These are phyloP conservation scores for Talaromyces rugulosus DNA, from an alignment of 2,329 filamentous ascomycete species.

Conservation along the genomic window DNA sequence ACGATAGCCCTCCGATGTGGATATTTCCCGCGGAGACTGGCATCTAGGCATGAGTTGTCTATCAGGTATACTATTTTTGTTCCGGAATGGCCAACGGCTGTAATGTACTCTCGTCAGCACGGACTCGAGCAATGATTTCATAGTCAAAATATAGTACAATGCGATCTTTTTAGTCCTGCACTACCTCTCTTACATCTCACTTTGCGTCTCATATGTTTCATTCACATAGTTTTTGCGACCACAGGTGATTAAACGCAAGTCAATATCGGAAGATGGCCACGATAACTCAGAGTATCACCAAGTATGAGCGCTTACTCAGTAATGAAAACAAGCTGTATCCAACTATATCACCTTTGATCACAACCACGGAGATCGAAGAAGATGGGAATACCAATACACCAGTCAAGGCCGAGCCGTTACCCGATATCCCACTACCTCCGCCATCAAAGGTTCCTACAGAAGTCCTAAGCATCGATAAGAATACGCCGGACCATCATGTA, in stretches of 20 bases:
- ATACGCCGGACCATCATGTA: conserved; percentile 80
- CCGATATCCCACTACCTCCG: conserved; percentile 65
- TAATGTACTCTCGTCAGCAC: background rate
- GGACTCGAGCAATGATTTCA: background rate
- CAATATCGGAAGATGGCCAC: conserved; percentile 6
- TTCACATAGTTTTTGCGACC: background rate
- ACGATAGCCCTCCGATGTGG: background rate
- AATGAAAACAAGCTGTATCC: conserved; percentile 1
- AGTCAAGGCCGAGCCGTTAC: conserved; percentile 3
- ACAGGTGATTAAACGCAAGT: background rate
- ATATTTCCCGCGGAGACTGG: background rate
- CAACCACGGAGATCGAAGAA: background rate
- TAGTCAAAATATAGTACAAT: background rate
- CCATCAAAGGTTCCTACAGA: conserved; percentile 52
- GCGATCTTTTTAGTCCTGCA: background rate
- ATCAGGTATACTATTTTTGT: background rate
- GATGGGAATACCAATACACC: conserved; percentile 6
- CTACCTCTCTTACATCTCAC: background rate
- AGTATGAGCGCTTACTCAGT: conserved; percentile 1
- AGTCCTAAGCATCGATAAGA: conserved; percentile 70
- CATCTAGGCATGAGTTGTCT: background rate
- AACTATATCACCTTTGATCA: background rate
- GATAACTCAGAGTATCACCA: background rate
- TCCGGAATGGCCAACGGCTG: background rate
- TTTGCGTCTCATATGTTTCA: background rate